These are phyloP conservation scores for Ustilago sp. DNA, from an alignment of 1,284 basidiomycete genomes.

Conservation along the genomic window DNA sequence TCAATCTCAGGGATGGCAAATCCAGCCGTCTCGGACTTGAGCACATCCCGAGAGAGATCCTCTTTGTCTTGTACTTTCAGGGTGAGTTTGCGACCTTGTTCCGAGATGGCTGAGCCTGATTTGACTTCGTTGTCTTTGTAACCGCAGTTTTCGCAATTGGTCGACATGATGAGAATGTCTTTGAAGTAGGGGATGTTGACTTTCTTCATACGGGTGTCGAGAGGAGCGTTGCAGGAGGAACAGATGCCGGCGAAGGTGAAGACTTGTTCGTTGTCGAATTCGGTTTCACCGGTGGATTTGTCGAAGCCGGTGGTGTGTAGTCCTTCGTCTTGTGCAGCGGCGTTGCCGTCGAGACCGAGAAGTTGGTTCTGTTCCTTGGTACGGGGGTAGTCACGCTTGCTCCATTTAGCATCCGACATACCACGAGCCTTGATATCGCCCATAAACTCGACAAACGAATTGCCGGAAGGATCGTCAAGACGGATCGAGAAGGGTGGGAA, in stretches of 20 bases:
- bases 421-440: conserved; percentile 59
- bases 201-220: conserved; percentile 94
- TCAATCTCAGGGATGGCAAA: conserved; percentile 94
- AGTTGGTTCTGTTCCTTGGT: conserved; percentile 85
- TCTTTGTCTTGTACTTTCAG: conserved; percentile 92
- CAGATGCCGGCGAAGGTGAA: conserved; percentile 89
- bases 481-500: conserved; percentile 84
- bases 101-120: conserved; percentile 87
- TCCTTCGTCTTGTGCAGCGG: conserved; percentile 67
- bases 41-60: conserved; percentile 91
- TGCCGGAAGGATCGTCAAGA: conserved; percentile 93
- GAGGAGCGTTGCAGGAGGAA: conserved; percentile 84
- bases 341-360: conserved; percentile 77
- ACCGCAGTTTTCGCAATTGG: conserved; percentile 92
- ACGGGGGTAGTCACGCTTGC: conserved; percentile 85
- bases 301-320: conserved; percentile 59
- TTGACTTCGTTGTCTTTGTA: conserved; percentile 99
- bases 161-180: conserved; percentile 99
- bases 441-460: conserved; percentile 78
- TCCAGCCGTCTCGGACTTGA: conserved; percentile 79
- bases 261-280: conserved; percentile 80
- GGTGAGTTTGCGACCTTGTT: conserved; percentile 85
- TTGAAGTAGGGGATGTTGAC: conserved; percentile 98
- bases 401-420: conserved; percentile 91
- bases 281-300: conserved; percentile 68